phyloP scores from a whole-genome alignment of 116 monocot genomes.

The Zostera marina region DNA sequence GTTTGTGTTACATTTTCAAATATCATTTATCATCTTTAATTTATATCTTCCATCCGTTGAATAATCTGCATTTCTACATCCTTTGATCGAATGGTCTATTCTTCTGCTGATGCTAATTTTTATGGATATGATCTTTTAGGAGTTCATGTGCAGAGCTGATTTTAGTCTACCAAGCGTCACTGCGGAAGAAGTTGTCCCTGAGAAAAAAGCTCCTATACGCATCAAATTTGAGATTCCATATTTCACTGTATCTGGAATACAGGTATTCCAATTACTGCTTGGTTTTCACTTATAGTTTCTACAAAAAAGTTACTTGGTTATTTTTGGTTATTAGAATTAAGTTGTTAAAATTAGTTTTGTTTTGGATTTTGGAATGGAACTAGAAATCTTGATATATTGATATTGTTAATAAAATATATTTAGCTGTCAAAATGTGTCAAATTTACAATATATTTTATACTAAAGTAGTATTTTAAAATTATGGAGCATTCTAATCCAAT shows the following conservation, averaged over 20 bases:
- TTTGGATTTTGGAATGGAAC: no score
- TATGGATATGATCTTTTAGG: conserved; percentile 20
- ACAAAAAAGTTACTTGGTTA: not conserved
- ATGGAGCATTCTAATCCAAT: no score
- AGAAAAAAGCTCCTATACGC: conserved; percentile 90
- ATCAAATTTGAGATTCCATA: conserved; percentile 98
- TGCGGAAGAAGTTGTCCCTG: conserved; percentile 63
- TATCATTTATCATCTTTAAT: not conserved
- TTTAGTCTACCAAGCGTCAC: conserved; percentile 89
- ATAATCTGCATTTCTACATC: not conserved
- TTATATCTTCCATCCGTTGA: not conserved
- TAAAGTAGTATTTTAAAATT: no score
- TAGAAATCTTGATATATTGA: no score
- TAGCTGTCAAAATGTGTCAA: no score
- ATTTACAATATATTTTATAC: no score
- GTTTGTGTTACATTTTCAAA: conserved; percentile 17
- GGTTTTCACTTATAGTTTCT: not conserved
- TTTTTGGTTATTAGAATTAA: no score
- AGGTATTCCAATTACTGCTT: conserved; percentile 24
- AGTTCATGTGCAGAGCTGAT: conserved; percentile 92
- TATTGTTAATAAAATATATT: no score
- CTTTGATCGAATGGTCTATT: not conserved
- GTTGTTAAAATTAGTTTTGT: no score
- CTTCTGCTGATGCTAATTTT: conserved; percentile 1
- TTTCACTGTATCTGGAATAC: conserved; percentile 95